phyloP scores from a whole-genome alignment of 371 early-diverging fungal species.

The Haplosporangium sp. region DNA sequence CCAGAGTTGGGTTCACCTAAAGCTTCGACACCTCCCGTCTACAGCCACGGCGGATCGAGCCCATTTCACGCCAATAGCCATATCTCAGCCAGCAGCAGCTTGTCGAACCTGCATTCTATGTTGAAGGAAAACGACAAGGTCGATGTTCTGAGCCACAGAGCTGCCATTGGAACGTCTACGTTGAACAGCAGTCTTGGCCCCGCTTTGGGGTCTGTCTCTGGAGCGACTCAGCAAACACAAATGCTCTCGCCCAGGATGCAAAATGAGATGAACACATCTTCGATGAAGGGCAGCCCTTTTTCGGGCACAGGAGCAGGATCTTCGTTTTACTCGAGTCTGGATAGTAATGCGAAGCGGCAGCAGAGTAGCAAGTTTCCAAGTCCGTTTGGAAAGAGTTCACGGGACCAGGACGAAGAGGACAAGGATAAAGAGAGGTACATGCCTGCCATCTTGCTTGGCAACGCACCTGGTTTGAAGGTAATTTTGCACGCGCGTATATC shows the following conservation, averaged over 20 bases:
- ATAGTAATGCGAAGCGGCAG: constrained; percentile 9
- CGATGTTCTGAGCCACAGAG: constrained; percentile 36
- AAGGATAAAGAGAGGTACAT: constrained; percentile 50
- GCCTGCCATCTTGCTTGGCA: constrained; percentile 29
- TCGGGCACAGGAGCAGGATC: constrained; percentile 11
- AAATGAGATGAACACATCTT: constrained; percentile 10
- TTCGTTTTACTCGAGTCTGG: constrained; percentile 19
- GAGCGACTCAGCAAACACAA: constrained; percentile 15
- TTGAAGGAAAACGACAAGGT: constrained; percentile 34
- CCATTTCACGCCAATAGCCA: constrained; percentile 20
- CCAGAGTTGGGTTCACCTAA: constrained; percentile 20
- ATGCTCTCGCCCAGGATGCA: constrained; percentile 19
- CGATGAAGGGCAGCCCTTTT: constrained; percentile 14
- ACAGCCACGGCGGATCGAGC: constrained; percentile 17
- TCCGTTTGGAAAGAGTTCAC: constrained; percentile 3
- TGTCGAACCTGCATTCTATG: constrained; percentile 22
- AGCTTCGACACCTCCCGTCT: constrained; percentile 34
- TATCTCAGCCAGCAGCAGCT: constrained; percentile 7
- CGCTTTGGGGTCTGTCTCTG: constrained; percentile 44
- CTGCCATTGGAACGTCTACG: constrained; percentile 3
- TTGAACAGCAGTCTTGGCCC: constrained; percentile 52
- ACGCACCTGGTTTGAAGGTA: constrained; percentile 27
- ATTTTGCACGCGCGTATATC: not conserved
- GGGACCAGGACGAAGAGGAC: constrained; percentile 43
- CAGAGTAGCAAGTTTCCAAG: constrained; percentile 9